phyloP scores from a whole-genome alignment of 805 yeast genomes.

The Kuraishia hungarica region DNA sequence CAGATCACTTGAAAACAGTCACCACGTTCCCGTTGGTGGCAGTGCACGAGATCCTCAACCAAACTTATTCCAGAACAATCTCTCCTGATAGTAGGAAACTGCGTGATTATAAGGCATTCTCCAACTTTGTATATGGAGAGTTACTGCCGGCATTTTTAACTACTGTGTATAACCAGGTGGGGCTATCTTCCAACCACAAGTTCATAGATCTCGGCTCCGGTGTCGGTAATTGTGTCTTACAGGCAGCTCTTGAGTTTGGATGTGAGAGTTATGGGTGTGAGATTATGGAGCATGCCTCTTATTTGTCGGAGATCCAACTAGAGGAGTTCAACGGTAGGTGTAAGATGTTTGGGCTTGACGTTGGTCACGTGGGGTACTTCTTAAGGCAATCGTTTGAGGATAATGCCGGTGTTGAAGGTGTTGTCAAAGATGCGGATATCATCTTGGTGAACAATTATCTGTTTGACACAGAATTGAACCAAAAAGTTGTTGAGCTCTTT shows the following conservation, averaged over 20 bases:
- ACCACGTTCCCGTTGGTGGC: slow-evolving; percentile 30
- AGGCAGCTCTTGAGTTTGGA: slow-evolving; percentile 83
- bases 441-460: slow-evolving; percentile 76
- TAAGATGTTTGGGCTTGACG: slow-evolving; percentile 52
- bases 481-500: slow-evolving; percentile 56
- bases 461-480: slow-evolving; percentile 69
- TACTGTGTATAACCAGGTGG: slow-evolving; percentile 53
- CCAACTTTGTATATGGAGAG: slow-evolving; percentile 89
- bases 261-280: slow-evolving; percentile 86
- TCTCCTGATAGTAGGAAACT: slow-evolving; percentile 63
- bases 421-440: slow-evolving; percentile 58
- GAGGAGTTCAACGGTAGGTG: slow-evolving; percentile 51
- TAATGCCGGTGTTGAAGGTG: slow-evolving; percentile 44
- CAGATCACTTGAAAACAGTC: not conserved
- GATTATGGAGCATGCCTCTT: slow-evolving; percentile 76
- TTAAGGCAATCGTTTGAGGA: slow-evolving; percentile 65
- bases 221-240: slow-evolving; percentile 86
- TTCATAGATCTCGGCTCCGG: slow-evolving; percentile 92
- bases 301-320: slow-evolving; percentile 52
- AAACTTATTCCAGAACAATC: slow-evolving; percentile 69
- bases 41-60: slow-evolving; percentile 62
- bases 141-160: slow-evolving; percentile 71
- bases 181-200: slow-evolving; percentile 39
- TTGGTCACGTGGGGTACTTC: slow-evolving; percentile 50
- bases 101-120: slow-evolving; percentile 72